phyloP scores from a whole-genome alignment of 176 grass and related monocot species.

The Saccharum spontaneum region DNA sequence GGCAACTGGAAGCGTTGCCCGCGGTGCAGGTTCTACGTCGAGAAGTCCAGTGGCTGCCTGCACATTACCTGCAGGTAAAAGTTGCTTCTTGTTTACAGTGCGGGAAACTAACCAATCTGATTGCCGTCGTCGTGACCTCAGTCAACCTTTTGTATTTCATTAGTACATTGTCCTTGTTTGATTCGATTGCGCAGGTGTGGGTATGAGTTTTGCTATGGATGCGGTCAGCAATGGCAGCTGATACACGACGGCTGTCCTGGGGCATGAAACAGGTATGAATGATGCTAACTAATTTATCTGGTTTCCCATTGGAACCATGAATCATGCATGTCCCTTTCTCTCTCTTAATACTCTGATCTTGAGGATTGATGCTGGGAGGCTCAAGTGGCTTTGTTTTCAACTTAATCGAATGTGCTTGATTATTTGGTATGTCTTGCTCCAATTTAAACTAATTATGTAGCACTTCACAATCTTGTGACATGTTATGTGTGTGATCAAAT shows the following conservation, averaged over 20 bases:
- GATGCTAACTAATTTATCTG: not conserved
- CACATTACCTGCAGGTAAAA: conserved; percentile 83
- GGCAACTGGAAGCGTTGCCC: conserved; percentile 73
- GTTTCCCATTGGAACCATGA: not conserved
- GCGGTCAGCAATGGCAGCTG: conserved; percentile 35
- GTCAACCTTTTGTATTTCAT: not conserved
- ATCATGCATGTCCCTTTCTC: not conserved
- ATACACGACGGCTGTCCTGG: conserved; percentile 36
- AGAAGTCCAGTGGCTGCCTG: conserved; percentile 56
- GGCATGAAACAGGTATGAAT: conserved; percentile 12
- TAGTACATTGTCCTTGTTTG: not conserved
- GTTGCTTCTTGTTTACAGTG: not conserved
- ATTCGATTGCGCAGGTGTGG: conserved; percentile 42
- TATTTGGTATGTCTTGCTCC: not conserved
- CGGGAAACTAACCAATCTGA: not conserved
- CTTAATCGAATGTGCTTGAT: not conserved
- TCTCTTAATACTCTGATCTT: not conserved
- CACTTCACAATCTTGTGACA: too few relatives aligned
- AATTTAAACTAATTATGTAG: not conserved
- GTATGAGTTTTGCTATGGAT: conserved; percentile 72
- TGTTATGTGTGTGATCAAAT: not conserved
- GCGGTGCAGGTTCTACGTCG: conserved; percentile 63
- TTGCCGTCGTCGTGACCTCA: not conserved
- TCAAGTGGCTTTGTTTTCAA: not conserved
- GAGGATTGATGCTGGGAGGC: not conserved